Percentiles rank a stretch among this genome's conserved stretches.
These are phyloP conservation scores for Aureoboletus auriporus DNA, from an alignment of 768 basidiomycete genomes.

Conservation along the genomic window DNA sequence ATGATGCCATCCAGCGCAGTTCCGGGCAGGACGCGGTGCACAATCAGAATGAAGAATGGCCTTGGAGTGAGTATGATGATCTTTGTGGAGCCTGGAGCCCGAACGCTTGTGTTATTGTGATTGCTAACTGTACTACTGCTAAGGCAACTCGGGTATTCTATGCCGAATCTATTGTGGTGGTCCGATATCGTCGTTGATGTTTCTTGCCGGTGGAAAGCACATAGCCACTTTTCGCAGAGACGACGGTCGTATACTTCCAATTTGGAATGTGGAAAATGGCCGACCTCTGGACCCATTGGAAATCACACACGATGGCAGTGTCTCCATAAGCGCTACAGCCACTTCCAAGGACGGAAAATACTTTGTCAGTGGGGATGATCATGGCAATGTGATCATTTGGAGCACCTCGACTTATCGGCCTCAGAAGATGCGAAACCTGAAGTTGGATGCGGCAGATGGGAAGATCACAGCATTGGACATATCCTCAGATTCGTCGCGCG, in stretches of 20 bases:
- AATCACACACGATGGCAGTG: background rate
- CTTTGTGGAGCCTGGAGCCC: too few species aligned
- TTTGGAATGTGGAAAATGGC: background rate
- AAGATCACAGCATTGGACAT: constrained; percentile 9
- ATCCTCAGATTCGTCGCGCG: constrained; percentile 1
- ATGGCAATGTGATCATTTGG: constrained; percentile 10
- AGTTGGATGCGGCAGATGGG: background rate
- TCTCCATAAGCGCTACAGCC: background rate
- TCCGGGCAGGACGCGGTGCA: background rate
- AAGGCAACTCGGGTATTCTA: background rate
- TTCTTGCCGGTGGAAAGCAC: constrained; percentile 1
- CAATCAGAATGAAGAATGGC: background rate
- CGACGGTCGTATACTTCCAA: background rate
- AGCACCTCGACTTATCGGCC: background rate
- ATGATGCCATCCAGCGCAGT: too few species aligned
- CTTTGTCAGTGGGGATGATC: constrained; percentile 6
- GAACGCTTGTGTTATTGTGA: too few species aligned
- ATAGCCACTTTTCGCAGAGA: background rate
- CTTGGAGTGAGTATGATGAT: background rate
- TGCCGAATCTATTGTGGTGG: background rate
- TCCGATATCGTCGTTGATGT: background rate
- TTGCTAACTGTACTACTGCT: too few species aligned
- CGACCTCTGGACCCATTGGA: background rate
- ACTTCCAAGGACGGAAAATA: constrained; percentile 8
- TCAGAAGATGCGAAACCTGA: background rate